phyloP scores from a whole-genome alignment of 2,329 filamentous ascomycete genomes.

The Penicillium capsulatum region DNA sequence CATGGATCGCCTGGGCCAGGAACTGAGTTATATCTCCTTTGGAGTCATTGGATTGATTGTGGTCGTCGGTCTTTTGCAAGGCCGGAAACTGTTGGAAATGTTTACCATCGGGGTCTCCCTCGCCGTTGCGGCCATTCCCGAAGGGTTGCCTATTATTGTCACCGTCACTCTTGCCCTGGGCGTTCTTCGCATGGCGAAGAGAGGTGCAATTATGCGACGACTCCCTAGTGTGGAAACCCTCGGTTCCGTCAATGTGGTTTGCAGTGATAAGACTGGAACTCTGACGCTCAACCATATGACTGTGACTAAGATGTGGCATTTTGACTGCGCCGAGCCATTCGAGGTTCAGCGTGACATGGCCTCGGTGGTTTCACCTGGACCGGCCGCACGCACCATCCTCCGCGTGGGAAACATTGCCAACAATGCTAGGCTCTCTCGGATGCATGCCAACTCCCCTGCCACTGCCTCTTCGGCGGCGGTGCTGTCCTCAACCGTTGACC shows the following conservation, averaged over 20 bases:
- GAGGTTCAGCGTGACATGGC: constrained; percentile 54
- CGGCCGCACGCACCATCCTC: constrained; percentile 73
- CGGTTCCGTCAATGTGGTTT: constrained; percentile 99
- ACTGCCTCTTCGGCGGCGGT: constrained; percentile 71
- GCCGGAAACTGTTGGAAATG: constrained; percentile 84
- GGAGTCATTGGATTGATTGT: constrained; percentile 91
- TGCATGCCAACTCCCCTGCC: constrained; percentile 65
- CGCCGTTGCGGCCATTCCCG: constrained; percentile 91
- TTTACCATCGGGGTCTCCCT: constrained; percentile 97
- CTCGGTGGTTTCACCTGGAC: constrained; percentile 56
- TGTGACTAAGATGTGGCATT: constrained; percentile 93
- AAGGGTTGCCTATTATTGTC: constrained; percentile 95
- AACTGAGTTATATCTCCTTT: constrained; percentile 95
- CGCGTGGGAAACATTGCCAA: constrained; percentile 96
- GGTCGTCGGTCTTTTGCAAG: constrained; percentile 81
- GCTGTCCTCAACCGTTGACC: constrained; percentile 74
- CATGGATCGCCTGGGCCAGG: constrained; percentile 96
- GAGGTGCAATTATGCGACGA: constrained; percentile 89
- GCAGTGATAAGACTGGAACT: constrained; percentile 96
- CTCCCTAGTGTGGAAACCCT: constrained; percentile 96
- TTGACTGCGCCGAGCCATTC: constrained; percentile 60
- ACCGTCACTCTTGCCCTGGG: constrained; percentile 93
- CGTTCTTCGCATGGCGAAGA: constrained; percentile 91
- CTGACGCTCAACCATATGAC: constrained; percentile 98
- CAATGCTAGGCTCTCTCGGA: constrained; percentile 75